phyloP scores from a whole-genome alignment of 257 asterid species.

The Nicotiana benthamiana region DNA sequence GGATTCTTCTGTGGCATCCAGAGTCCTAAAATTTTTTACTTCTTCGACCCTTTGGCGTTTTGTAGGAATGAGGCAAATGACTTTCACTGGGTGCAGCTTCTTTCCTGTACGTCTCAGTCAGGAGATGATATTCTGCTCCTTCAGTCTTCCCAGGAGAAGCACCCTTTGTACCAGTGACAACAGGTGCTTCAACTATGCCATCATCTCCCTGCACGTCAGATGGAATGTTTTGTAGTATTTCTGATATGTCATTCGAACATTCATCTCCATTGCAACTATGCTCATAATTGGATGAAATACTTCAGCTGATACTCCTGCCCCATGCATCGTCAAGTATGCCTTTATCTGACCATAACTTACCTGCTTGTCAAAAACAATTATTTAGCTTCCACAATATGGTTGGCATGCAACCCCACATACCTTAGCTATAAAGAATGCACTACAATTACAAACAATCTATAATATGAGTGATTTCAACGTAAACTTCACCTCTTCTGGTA shows the following conservation, averaged over 20 bases:
- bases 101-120: slow-evolving; percentile 7
- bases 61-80: slow-evolving; percentile 18
- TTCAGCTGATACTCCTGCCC: slow-evolving; percentile 36
- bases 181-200: slow-evolving; percentile 10
- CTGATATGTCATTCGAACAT: slow-evolving; percentile 19
- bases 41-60: slow-evolving; percentile 56
- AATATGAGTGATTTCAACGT: not conserved
- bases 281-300: slow-evolving; percentile 20
- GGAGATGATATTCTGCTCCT: slow-evolving; percentile 13
- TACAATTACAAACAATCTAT: not conserved
- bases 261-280: slow-evolving; percentile 20
- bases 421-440: slow-evolving; percentile 5
- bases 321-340: slow-evolving; percentile 51
- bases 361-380: slow-evolving; percentile 23
- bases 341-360: slow-evolving; percentile 63
- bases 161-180: not conserved
- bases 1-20: slow-evolving; percentile 49
- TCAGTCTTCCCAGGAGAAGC: slow-evolving; percentile 9
- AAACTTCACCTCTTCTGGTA: slow-evolving; percentile 73
- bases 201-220: slow-evolving; percentile 7
- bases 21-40: slow-evolving; percentile 13
- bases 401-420: not conserved
- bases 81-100: slow-evolving; percentile 10
- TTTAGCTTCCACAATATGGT: not conserved
- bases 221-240: slow-evolving; percentile 10